phyloP scores from a whole-genome alignment of 148 eudicot genomes.

The Tetragonia tetragonoides region DNA sequence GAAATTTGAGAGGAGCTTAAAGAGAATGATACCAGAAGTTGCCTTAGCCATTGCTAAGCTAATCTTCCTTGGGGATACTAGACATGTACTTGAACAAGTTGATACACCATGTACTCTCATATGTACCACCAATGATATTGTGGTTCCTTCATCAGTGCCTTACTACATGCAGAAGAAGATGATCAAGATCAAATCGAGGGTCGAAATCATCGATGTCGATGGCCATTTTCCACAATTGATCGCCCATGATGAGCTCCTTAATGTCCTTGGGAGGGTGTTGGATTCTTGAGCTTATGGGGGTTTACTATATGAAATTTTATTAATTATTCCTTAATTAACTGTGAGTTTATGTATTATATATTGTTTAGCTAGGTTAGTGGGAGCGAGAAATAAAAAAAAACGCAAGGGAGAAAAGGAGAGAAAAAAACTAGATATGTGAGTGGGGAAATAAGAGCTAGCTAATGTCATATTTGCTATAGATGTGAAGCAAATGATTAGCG shows the following conservation, averaged over 20 bases:
- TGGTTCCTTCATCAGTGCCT: conserved; percentile 63
- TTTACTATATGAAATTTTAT: neutral
- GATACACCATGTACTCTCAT: conserved; percentile 61
- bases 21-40: conserved; percentile 55
- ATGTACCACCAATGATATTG: conserved; percentile 57
- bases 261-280: conserved; percentile 43
- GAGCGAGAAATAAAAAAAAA: neutral
- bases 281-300: conserved; percentile 9
- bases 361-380: neutral
- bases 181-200: conserved; percentile 43
- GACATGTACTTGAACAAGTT: conserved; percentile 61
- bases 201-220: conserved; percentile 53
- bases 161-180: conserved; percentile 57
- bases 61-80: conserved; percentile 58
- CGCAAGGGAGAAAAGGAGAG: neutral
- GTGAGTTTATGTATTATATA: too few relatives aligned
- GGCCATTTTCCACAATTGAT: conserved; percentile 88
- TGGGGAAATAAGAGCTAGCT: neutral
- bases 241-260: conserved; percentile 52
- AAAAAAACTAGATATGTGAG: neutral
- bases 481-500: neutral
- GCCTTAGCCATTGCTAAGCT: conserved; percentile 61
- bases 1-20: conserved; percentile 43
- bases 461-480: neutral
- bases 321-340: too few relatives aligned